Conservation (phyloP, 177 flowering plant species). For the Telopea speciosissima region DNA sequence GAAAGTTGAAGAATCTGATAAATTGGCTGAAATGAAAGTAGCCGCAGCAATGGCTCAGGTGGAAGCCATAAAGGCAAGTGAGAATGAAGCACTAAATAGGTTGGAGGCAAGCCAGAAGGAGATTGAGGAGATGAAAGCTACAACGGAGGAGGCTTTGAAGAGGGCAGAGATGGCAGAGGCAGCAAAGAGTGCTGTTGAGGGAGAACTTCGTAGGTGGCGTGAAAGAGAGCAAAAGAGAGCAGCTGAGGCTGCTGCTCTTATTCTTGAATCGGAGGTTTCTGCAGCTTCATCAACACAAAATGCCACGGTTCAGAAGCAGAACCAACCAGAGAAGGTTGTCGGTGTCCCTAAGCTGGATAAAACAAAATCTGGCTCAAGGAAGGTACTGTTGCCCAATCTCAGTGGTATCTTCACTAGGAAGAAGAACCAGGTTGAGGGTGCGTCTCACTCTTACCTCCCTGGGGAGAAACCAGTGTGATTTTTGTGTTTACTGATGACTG, state of each 20-base stretch:
- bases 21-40: slow-evolving; percentile 75
- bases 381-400: slow-evolving; percentile 48
- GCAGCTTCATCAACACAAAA: slow-evolving; percentile 34
- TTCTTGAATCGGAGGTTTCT: slow-evolving; percentile 42
- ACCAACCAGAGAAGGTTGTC: slow-evolving; percentile 19
- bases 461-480: slow-evolving; percentile 58
- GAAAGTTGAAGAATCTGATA: slow-evolving; percentile 69
- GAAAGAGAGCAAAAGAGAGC: slow-evolving; percentile 83
- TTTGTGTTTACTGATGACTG: background rate
- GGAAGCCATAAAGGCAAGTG: slow-evolving; percentile 88
- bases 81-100: slow-evolving; percentile 62
- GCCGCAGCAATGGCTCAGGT: slow-evolving; percentile 89
- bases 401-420: slow-evolving; percentile 67
- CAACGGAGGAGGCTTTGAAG: slow-evolving; percentile 62
- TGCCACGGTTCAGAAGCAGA: slow-evolving; percentile 31
- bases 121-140: slow-evolving; percentile 60
- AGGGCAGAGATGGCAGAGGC: slow-evolving; percentile 90
- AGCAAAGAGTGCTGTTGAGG: slow-evolving; percentile 83
- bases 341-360: slow-evolving; percentile 42
- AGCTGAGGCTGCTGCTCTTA: slow-evolving; percentile 60
- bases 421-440: slow-evolving; percentile 62
- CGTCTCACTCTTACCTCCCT: slow-evolving; percentile 70
- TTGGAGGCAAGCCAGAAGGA: slow-evolving; percentile 67
- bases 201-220: slow-evolving; percentile 80
- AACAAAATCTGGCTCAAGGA: slow-evolving; percentile 40